Evolutionary conservation across 2,329 filamentous ascomycete species (phyloP).

Genomic region (Alternaria ventricosa): DNA sequence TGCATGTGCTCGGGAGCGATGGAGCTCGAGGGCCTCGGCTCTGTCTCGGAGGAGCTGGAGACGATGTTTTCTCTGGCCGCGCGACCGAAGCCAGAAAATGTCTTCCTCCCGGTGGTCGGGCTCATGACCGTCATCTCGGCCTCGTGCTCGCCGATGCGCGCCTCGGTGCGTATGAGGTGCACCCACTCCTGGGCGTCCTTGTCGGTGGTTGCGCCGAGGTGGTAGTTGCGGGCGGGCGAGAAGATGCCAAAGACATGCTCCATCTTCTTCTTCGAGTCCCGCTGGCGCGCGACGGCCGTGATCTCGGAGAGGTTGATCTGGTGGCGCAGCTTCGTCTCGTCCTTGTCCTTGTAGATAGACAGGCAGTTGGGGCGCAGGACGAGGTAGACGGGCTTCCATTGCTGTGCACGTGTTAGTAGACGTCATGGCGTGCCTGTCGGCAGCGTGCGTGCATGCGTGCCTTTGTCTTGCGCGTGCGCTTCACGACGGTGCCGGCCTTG

Average conservation of each 20-base stretch:
- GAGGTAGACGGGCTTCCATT: constrained; percentile 88
- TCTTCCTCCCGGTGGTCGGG: constrained; percentile 62
- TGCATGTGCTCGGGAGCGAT: constrained; percentile 39
- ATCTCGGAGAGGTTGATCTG: constrained; percentile 89
- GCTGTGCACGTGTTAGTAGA: constrained; percentile 56
- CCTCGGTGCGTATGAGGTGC: constrained; percentile 76
- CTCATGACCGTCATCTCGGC: constrained; percentile 80
- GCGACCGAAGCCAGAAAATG: constrained; percentile 52
- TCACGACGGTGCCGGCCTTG: constrained; percentile 84
- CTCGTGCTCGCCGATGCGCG: constrained; percentile 86
- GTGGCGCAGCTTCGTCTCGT: constrained; percentile 86
- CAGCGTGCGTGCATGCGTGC: neutral
- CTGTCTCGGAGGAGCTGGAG: constrained; percentile 57
- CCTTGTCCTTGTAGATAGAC: constrained; percentile 90
- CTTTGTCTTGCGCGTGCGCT: constrained; percentile 88
- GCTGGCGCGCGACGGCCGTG: constrained; percentile 86
- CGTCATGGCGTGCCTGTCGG: neutral
- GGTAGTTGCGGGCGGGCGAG: constrained; percentile 87
- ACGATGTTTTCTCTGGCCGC: constrained; percentile 35
- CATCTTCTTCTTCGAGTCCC: constrained; percentile 85
- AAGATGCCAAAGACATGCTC: constrained; percentile 92
- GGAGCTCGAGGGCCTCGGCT: constrained; percentile 40
- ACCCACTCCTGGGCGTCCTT: constrained; percentile 88
- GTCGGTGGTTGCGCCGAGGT: constrained; percentile 77
- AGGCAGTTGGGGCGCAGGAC: constrained; percentile 89